Evolutionary conservation across 2,329 filamentous ascomycete species (phyloP).

Genomic region (Podosphaera fusca): DNA sequence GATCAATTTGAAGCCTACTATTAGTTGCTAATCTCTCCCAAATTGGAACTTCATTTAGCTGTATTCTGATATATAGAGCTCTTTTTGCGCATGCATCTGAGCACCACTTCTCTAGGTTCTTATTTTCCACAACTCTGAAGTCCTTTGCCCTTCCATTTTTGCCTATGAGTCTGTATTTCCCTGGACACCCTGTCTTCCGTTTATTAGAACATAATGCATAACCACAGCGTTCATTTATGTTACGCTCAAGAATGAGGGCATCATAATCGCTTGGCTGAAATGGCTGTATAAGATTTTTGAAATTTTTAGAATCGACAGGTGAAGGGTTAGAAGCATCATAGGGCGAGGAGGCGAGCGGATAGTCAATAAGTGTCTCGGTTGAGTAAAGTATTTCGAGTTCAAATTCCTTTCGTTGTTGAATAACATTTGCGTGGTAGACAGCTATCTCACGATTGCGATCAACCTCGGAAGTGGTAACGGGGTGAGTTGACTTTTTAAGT

Average conservation of each 20-base stretch:
- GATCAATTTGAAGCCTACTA: slow-evolving; percentile 24
- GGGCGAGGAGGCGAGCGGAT: slow-evolving; percentile 21
- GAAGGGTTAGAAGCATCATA: slow-evolving; percentile 28
- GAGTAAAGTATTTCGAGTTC: slow-evolving; percentile 55
- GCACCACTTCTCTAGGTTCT: slow-evolving; percentile 72
- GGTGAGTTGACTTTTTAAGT: slow-evolving; percentile 32
- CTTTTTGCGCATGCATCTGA: slow-evolving; percentile 53
- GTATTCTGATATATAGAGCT: slow-evolving; percentile 69
- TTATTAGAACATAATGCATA: slow-evolving; percentile 55
- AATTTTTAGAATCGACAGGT: slow-evolving; percentile 34
- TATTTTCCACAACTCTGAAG: slow-evolving; percentile 44
- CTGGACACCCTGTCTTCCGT: slow-evolving; percentile 32
- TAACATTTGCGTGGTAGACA: slow-evolving; percentile 56
- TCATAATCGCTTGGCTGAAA: slow-evolving; percentile 86
- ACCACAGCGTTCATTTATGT: slow-evolving; percentile 60
- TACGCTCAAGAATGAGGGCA: slow-evolving; percentile 69
- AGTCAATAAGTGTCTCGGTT: slow-evolving; percentile 29
- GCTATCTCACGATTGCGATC: slow-evolving; percentile 37
- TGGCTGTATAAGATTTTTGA: slow-evolving; percentile 41
- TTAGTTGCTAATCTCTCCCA: slow-evolving; percentile 42
- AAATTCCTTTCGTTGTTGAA: slow-evolving; percentile 62
- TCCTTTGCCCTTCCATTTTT: slow-evolving; percentile 26
- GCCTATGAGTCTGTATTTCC: slow-evolving; percentile 43
- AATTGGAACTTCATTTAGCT: slow-evolving; percentile 63
- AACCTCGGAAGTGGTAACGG: slow-evolving; percentile 20